phyloP scores from a whole-genome alignment of 164 flowering plant genomes.

The Vitis rotundifolia region DNA sequence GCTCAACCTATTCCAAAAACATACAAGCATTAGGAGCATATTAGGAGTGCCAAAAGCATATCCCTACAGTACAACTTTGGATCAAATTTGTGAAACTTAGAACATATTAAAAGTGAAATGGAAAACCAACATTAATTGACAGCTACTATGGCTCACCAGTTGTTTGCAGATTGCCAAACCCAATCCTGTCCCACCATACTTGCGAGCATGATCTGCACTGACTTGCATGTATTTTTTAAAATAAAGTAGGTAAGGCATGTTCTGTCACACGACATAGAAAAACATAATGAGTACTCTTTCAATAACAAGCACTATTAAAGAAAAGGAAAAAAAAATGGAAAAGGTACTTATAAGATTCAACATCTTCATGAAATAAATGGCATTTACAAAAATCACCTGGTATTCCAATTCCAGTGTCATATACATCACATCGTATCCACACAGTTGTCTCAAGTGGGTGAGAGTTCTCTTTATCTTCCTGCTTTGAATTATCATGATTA shows the following conservation, averaged over 20 bases:
- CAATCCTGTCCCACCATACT: conserved; percentile 97
- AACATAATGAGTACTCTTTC: background rate
- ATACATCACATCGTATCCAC: conserved; percentile 92
- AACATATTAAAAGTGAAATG: background rate
- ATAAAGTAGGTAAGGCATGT: conserved; percentile 80
- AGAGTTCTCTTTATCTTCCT: conserved; percentile 35
- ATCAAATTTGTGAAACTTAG: background rate
- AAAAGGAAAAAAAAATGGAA: background rate
- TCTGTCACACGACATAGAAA: conserved; percentile 45
- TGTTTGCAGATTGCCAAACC: conserved; percentile 99
- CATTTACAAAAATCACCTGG: conserved; percentile 52
- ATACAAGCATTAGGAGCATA: conserved; percentile 6
- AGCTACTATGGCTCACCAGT: conserved; percentile 53
- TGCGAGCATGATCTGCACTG: conserved; percentile 94
- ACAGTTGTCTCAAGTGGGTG: conserved; percentile 48
- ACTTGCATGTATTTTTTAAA: conserved; percentile 95
- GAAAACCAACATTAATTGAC: background rate
- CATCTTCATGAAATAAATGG: background rate
- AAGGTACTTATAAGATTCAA: background rate
- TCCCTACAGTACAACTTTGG: background rate
- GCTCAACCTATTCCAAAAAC: conserved; percentile 68
- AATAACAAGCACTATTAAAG: too few species aligned
- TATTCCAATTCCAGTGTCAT: conserved; percentile 98
- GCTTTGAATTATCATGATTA: conserved; percentile 21
- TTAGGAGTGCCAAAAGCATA: background rate